Evolutionary conservation across 495 filamentous ascomycete species (phyloP).

Genomic region (Hypoxylon perforatum): DNA sequence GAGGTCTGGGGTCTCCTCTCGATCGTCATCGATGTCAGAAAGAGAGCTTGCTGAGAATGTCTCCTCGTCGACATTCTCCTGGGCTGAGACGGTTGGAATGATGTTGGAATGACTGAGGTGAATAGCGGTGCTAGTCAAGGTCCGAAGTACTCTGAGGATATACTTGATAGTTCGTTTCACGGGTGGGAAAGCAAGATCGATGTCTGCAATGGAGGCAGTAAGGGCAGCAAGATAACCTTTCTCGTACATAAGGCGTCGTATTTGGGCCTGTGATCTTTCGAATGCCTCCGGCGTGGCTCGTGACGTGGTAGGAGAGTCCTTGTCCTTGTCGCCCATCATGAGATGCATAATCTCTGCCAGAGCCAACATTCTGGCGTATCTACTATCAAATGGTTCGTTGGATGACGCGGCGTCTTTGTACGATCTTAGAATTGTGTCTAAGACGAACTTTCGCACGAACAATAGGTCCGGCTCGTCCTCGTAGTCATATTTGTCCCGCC

Average conservation of each 20-base stretch:
- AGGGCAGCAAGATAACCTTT: slow-evolving; percentile 91
- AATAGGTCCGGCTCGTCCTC: slow-evolving; percentile 88
- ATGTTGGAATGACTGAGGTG: slow-evolving; percentile 85
- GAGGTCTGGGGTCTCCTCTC: slow-evolving; percentile 96
- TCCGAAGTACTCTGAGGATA: slow-evolving; percentile 88
- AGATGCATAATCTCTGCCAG: slow-evolving; percentile 92
- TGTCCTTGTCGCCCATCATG: slow-evolving; percentile 85
- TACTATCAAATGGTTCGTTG: slow-evolving; percentile 81
- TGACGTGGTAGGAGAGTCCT: slow-evolving; percentile 51
- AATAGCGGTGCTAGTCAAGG: slow-evolving; percentile 87
- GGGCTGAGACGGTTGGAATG: slow-evolving; percentile 66
- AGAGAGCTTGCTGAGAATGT: slow-evolving; percentile 90
- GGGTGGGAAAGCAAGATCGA: slow-evolving; percentile 93
- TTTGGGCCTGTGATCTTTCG: slow-evolving; percentile 71
- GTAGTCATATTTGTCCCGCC: slow-evolving; percentile 64
- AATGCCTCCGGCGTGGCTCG: slow-evolving; percentile 40
- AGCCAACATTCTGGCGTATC: slow-evolving; percentile 85
- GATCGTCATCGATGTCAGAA: slow-evolving; percentile 85
- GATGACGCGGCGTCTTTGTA: slow-evolving; percentile 90
- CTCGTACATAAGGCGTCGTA: slow-evolving; percentile 96
- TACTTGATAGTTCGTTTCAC: slow-evolving; percentile 96
- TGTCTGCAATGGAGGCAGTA: slow-evolving; percentile 92
- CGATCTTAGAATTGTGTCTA: slow-evolving; percentile 90
- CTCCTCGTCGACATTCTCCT: slow-evolving; percentile 84
- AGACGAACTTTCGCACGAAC: slow-evolving; percentile 92